Evolutionary conservation across 2,329 filamentous ascomycete species (phyloP), one percentile per base, ranked within the genome.

Genomic region (Cytospora piceae): DNA sequence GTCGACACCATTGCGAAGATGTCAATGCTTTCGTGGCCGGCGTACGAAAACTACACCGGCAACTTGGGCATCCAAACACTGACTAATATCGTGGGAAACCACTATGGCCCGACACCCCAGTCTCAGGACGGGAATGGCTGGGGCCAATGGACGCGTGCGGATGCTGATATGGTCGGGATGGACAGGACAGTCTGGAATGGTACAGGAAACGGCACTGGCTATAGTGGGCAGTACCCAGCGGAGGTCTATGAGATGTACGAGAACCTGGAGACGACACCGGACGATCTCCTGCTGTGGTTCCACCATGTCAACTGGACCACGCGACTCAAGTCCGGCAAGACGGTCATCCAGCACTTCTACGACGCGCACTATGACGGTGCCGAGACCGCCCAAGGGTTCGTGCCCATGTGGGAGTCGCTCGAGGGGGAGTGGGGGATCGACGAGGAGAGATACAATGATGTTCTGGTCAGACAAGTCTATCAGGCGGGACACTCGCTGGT

Each of bases 101-200:
- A 91, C 75, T 90, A 85, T 71, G 89, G 90, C 0, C 88, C 90
- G 0, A 90, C 87, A 65, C 88, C 89, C 1, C 85, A 82, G 11
- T 87, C 85, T 0, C 86, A 89, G 71, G 89, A 92, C 68, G 80
- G 81, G 70, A 91, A 90, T 69, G 83, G 83, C 2, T 91, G 87
- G 87, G 89, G 89, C 12, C 88, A 90, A 72, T 92, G 89, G 88
- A 91, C 89, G 0, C 84, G 89, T 4, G 89, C 89, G 0, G 85
- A 90, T 67, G 72, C 73, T 0, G 70, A 77, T 24, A 80, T 79
- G 5, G 85, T 92, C 63, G 89, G 90, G 0, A 92, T 92, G 89
- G 89, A 92, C 70, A 83, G 90, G 14, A 91, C 89, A 0, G 85
- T 90, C 0, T 79, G 77, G 66, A 92, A 89, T 61, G 89, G 90